Conservation (phyloP, 306 rosid species). For the Morella rubra region DNA sequence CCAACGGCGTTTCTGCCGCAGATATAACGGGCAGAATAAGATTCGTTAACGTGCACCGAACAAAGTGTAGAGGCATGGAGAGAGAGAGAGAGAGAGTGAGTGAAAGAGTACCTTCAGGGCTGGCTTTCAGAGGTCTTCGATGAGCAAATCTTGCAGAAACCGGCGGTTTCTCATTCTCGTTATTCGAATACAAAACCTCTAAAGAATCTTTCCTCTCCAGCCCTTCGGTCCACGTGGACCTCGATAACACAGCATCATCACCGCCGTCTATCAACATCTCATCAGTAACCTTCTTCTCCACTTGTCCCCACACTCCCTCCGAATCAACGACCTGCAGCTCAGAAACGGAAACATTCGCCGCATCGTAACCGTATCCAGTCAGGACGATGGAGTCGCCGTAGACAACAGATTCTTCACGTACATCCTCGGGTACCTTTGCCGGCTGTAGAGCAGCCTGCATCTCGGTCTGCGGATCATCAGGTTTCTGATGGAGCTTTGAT, state of each 20-base stretch:
- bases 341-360: neutral
- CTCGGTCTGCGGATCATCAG: neutral
- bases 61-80: neutral
- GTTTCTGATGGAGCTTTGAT: conserved; percentile 50
- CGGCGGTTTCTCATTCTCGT: conserved; percentile 66
- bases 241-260: conserved; percentile 19
- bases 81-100: neutral
- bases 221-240: neutral
- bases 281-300: conserved; percentile 4
- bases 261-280: neutral
- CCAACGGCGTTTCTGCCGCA: neutral
- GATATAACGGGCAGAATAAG: neutral
- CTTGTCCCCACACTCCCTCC: conserved; percentile 23
- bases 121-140: conserved; percentile 55
- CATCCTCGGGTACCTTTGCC: neutral
- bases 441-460: neutral
- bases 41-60: too few relatives aligned
- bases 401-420: neutral
- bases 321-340: conserved; percentile 2
- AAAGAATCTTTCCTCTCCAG: conserved; percentile 46
- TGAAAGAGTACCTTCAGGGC: conserved; percentile 58
- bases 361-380: conserved; percentile 18
- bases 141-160: conserved; percentile 56
- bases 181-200: conserved; percentile 36
- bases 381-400: conserved; percentile 10